phyloP scores from a whole-genome alignment of 108 stramenopile genomes.

The Nitzschia sp. region DNA sequence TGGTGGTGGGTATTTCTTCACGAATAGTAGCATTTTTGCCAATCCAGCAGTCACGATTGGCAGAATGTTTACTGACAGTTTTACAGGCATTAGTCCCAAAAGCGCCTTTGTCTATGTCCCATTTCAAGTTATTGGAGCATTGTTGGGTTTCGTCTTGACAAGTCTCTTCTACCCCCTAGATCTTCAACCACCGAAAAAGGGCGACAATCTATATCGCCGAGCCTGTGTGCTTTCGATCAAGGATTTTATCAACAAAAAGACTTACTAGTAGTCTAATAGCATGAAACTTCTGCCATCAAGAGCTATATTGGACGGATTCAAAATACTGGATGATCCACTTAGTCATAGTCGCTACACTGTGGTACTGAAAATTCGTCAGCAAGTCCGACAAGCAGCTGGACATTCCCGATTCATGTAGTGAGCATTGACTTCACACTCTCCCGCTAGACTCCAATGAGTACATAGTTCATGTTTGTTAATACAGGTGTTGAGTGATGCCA shows the following conservation, averaged over 20 bases:
- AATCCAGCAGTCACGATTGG: conserved; percentile 49
- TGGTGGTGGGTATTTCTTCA: conserved; percentile 43
- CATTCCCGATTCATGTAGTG: conserved; percentile 57
- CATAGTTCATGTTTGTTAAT: conserved; percentile 50
- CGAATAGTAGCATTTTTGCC: conserved; percentile 35
- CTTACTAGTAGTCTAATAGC: not conserved
- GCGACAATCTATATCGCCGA: conserved; percentile 14
- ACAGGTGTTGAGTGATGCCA: conserved; percentile 30
- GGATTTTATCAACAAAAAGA: conserved; percentile 1
- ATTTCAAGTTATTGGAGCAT: conserved; percentile 26
- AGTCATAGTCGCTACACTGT: no score
- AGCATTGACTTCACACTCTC: conserved; percentile 55
- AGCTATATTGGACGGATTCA: no score
- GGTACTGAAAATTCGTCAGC: no score
- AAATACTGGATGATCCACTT: no score
- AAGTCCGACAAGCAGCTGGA: conserved; percentile 27
- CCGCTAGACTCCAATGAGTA: conserved; percentile 53
- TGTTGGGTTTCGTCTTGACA: conserved; percentile 5
- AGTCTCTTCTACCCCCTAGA: not conserved
- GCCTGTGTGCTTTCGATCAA: conserved; percentile 1
- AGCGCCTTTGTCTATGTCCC: conserved; percentile 10
- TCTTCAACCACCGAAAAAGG: not conserved
- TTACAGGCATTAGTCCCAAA: conserved; percentile 30
- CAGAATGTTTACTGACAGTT: conserved; percentile 35
- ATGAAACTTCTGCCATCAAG: no score